phyloP scores from a whole-genome alignment of 208 protist genomes.

The Leishmania tarentolae region DNA sequence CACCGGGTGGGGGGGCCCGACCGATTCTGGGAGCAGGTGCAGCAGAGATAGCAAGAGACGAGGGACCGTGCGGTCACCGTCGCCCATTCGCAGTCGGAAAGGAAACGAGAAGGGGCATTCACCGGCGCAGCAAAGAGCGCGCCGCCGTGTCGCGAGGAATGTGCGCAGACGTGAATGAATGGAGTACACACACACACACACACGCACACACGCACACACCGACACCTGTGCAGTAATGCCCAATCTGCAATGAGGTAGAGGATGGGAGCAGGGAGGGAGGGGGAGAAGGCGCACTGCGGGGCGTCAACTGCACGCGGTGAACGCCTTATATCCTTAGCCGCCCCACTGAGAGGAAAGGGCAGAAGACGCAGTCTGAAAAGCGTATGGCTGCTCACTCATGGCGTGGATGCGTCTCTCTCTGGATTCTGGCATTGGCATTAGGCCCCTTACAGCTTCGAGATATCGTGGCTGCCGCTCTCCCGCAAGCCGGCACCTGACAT shows the following conservation, averaged over 20 bases:
- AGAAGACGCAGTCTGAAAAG: neutral
- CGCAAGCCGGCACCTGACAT: constrained; percentile 83
- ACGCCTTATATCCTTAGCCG: neutral
- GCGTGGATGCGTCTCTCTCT: neutral
- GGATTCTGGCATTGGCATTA: constrained; percentile 3
- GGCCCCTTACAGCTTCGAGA: constrained; percentile 78
- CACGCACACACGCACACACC: neutral
- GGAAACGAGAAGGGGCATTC: neutral
- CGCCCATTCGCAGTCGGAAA: neutral
- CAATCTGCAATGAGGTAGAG: neutral
- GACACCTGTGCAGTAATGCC: neutral
- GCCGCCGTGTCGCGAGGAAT: neutral
- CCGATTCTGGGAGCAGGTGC: neutral
- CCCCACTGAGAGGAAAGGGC: neutral
- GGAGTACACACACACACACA: neutral
- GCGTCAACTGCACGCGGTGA: neutral
- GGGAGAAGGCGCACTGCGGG: neutral
- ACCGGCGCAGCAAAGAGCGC: neutral
- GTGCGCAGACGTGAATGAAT: neutral
- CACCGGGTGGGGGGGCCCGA: neutral
- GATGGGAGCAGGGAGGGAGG: neutral
- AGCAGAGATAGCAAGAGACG: neutral
- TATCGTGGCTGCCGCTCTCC: constrained; percentile 89
- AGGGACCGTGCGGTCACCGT: neutral
- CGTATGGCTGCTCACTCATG: neutral